phyloP scores from a whole-genome alignment of 2,329 filamentous ascomycete species.

The Arthrobotrys musiformis region DNA sequence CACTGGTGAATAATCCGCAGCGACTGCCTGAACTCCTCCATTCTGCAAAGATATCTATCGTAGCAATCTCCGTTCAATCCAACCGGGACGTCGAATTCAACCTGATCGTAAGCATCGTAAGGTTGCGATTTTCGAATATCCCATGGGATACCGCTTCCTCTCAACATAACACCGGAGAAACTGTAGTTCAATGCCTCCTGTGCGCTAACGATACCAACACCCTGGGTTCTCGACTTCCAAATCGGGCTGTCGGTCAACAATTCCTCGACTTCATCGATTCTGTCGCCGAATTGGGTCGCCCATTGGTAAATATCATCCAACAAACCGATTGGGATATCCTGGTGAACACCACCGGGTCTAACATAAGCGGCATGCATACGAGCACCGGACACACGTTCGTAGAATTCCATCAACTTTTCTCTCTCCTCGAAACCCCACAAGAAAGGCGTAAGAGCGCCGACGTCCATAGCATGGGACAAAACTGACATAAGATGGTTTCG shows the following conservation, averaged over 20 bases:
- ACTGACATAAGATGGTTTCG: constrained; percentile 99
- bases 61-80: constrained; percentile 98
- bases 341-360: constrained; percentile 92
- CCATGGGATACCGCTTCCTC: constrained; percentile 94
- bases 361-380: constrained; percentile 97
- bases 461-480: constrained; percentile 74
- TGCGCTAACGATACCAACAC: constrained; percentile 89
- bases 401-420: constrained; percentile 99
- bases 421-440: constrained; percentile 99
- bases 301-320: constrained; percentile 99
- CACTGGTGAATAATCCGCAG: constrained; percentile 99
- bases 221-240: constrained; percentile 93
- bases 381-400: constrained; percentile 97
- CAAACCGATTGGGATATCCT: constrained; percentile 91
- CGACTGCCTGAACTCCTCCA: constrained; percentile 99
- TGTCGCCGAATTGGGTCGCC: constrained; percentile 98
- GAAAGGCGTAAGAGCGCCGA: constrained; percentile 97
- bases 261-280: constrained; percentile 98
- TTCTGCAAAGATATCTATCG: constrained; percentile 97
- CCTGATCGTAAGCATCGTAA: constrained; percentile 96
- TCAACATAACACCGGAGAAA: constrained; percentile 97
- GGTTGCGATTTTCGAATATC: constrained; percentile 96
- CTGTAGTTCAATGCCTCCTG: constrained; percentile 96
- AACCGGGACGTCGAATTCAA: constrained; percentile 97
- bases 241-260: constrained; percentile 99